Percentiles rank a stretch among this genome's conserved stretches.
phyloP scores from a whole-genome alignment of 2,329 filamentous ascomycete genomes.

The Pseudogymnoascus sp. region DNA sequence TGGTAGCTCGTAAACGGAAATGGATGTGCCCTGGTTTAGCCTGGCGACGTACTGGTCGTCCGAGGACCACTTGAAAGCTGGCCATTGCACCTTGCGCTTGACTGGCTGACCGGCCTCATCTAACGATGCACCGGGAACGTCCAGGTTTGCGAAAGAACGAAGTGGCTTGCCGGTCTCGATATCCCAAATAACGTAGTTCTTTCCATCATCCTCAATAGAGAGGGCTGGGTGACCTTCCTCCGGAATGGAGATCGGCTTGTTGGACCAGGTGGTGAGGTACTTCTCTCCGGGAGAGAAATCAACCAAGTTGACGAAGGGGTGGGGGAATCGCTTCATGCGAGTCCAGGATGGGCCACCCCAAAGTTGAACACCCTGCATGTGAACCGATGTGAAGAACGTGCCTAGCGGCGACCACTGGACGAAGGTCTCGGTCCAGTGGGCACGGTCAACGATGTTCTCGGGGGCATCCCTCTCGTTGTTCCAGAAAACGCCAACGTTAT shows the following conservation, averaged over 20 bases:
- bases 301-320: constrained; percentile 90
- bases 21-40: constrained; percentile 77
- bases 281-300: constrained; percentile 92
- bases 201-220: constrained; percentile 87
- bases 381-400: constrained; percentile 89
- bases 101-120: constrained; percentile 55
- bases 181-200: constrained; percentile 99
- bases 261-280: constrained; percentile 95
- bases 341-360: constrained; percentile 91
- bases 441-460: constrained; percentile 81
- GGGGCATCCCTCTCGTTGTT: constrained; percentile 92
- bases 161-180: constrained; percentile 81
- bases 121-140: constrained; percentile 54
- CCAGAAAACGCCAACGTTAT: constrained; percentile 93
- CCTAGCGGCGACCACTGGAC: constrained; percentile 96
- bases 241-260: constrained; percentile 83
- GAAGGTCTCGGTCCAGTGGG: constrained; percentile 97
- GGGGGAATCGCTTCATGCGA: constrained; percentile 84
- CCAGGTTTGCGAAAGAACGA: constrained; percentile 86
- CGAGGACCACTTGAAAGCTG: constrained; percentile 97
- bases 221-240: constrained; percentile 79
- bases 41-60: constrained; percentile 96
- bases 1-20: constrained; percentile 84
- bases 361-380: constrained; percentile 91
- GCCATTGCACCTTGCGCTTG: constrained; percentile 96